Conservation (phyloP, 768 basidiomycete genomes). For the Rhodotorula paludigena region DNA sequence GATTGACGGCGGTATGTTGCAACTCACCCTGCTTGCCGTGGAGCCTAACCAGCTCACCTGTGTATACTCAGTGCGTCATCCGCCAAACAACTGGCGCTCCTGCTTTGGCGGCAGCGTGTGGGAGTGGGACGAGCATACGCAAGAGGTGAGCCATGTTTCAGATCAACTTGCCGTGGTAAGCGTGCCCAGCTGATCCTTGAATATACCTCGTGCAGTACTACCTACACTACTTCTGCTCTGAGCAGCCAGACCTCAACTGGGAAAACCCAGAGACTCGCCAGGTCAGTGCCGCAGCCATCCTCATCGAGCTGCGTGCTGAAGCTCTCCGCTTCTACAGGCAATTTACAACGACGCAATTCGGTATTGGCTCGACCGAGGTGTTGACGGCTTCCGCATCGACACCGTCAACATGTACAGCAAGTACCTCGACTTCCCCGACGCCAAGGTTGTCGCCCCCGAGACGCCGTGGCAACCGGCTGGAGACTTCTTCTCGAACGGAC, state of each 20-base stretch:
- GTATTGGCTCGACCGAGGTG: conserved; percentile 70
- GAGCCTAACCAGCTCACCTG: background rate
- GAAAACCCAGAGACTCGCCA: conserved; percentile 52
- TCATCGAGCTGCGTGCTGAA: conserved; percentile 16
- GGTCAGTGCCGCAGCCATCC: no score
- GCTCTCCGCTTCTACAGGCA: conserved; percentile 48
- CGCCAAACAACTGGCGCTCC: conserved; percentile 71
- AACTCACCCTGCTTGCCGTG: background rate
- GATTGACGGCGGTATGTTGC: conserved; percentile 52
- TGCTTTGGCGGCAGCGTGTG: conserved; percentile 52
- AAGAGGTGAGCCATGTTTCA: conserved; percentile 50
- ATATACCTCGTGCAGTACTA: conserved; percentile 51
- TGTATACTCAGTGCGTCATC: conserved; percentile 46
- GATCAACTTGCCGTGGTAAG: background rate
- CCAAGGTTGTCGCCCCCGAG: conserved; percentile 55
- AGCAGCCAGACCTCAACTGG: conserved; percentile 76
- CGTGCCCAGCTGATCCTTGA: background rate
- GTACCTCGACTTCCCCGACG: conserved; percentile 61
- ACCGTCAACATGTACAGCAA: conserved; percentile 51
- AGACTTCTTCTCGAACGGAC: conserved; percentile 49
- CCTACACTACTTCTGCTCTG: conserved; percentile 61
- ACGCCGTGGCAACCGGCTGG: conserved; percentile 30
- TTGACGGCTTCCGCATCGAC: conserved; percentile 68
- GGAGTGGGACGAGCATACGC: conserved; percentile 62
- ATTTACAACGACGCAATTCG: conserved; percentile 61